Conservation (phyloP, 1,284 basidiomycete genomes). For the Trichosporon inkin region DNA sequence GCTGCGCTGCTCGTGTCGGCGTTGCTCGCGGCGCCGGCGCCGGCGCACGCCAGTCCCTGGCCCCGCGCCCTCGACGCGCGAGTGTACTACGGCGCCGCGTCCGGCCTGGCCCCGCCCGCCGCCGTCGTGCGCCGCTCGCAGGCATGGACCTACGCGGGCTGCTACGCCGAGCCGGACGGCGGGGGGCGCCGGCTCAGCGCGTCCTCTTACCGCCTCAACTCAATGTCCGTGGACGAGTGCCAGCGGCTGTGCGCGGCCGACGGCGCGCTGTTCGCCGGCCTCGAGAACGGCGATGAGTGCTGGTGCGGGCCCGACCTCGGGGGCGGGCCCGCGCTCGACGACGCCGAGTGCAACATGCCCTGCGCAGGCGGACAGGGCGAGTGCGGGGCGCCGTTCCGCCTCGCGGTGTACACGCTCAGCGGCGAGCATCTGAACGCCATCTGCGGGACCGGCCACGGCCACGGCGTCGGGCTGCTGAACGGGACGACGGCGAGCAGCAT, state of each 20-base stretch:
- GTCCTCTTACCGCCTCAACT: conserved; percentile 30
- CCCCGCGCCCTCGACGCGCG: neutral
- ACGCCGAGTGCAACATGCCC: conserved; percentile 31
- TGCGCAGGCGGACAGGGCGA: conserved; percentile 36
- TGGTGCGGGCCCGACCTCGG: conserved; percentile 39
- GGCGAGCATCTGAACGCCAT: neutral
- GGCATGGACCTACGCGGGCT: conserved; percentile 46
- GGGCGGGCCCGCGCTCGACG: conserved; percentile 29
- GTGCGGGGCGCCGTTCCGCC: conserved; percentile 42
- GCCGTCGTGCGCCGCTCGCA: conserved; percentile 27
- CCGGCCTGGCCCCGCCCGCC: conserved; percentile 37
- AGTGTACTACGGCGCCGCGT: conserved; percentile 34
- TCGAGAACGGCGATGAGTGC: conserved; percentile 46
- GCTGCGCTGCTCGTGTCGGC: too few species aligned
- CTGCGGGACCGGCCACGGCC: neutral
- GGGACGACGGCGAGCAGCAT: neutral
- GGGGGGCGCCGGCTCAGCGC: conserved; percentile 38
- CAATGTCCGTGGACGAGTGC: conserved; percentile 38
- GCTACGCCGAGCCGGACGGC: conserved; percentile 43
- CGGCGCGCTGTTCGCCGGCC: conserved; percentile 44
- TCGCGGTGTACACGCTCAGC: conserved; percentile 42
- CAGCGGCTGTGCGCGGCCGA: conserved; percentile 39
- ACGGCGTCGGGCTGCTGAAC: neutral
- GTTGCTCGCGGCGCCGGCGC: too few species aligned
- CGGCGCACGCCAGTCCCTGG: too few species aligned